Evolutionary conservation across 805 yeast genomes (phyloP), one percentile per base, ranked within the genome.

Genomic region (Candida manassasensis): DNA sequence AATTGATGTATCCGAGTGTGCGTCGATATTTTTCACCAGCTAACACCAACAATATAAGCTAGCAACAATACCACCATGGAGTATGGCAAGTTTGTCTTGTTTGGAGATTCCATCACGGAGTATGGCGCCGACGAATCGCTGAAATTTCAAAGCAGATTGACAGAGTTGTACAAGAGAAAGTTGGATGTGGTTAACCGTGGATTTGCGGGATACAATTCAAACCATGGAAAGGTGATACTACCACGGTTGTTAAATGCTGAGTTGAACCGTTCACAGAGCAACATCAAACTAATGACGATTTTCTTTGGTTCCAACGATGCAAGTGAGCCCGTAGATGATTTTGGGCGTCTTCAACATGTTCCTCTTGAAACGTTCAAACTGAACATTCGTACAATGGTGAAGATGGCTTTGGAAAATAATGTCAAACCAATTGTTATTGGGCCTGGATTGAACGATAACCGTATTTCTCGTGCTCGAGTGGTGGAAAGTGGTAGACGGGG

Each of bases 291-390:
- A 31, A 63, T 77, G 39, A 75, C 79, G 8, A 60, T 87, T 2
- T 87, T 83, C 52, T 77, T 85, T 47, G 96, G 96, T 3, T 74
- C 95, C 10, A 88, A 88, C 50, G 97, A 88, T 54, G 60, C 65
- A 1, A 27, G 39, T 8, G 27, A 39, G 16, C 12, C 27, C 12
- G 29, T 34, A 6, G 38, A 30, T 26, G 21, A 35, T 2, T 42
- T 52, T 3, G 45, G 41, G 27, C 43, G 44, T 6, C 39, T 51
- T 32, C 70, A 63, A 41, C 58, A 59, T 15, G 85, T 85, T 8
- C 73, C 75, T 1, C 13, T 81, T 3, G 70, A 56, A 0, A 60
- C 69, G 38, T 85, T 59, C 50, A 38, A 55, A 14, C 57, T 52
- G 11, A 87, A 87, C 48, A 60, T 73, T 41, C 48, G 44, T 18